Base-by-base conservation (phyloP, 1,139 yeast species). In the Taphrina deformans region DNA sequence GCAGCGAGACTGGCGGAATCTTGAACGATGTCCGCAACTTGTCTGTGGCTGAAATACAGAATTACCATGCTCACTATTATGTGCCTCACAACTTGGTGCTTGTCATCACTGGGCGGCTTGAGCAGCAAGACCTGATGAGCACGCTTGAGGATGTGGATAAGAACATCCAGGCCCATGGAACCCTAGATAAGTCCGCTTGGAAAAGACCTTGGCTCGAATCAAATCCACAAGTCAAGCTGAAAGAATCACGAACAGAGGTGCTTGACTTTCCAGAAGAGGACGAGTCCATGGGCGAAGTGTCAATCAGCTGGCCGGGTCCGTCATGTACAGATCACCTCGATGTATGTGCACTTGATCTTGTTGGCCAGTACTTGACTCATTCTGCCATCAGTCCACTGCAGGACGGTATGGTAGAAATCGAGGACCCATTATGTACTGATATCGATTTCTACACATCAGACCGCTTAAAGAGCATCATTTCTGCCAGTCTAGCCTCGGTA, bases 1-100 rank as follows among this genome's bases (percentile, higher is more conserved):
- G 93, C 7, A 86, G 96, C 4, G 97, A 95, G 75, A 92, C 99
- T 6, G 99, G 99, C 55, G 99, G 99, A 0, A 77, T 90, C 52
- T 85, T 90, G 78, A 80, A 82, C 18, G 91, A 89, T 68, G 81
- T 95, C 69, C 83, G 98, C 67, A 80, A 79, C 5, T 80, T 95
- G 71, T 82, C 88, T 1, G 87, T 85, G 71, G 88, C 86, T 0
- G 85, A 87, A 62, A 93, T 95, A 69, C 81, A 86, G 70, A 76
- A 84, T 18, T 95, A 90, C 73, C 98, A 95, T 75, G 78, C 80
- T 40, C 75, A 78, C 18, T 78, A 84, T 73, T 95, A 95, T 76
- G 81, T 93, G 60, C 90, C 97, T 0, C 91, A 88, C 69, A 95
- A 95, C 72, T 78, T 92, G 67, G 85, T 93, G 73, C 83, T 93